A percentile compares a stretch with the other conserved stretches of the same genome.
Conservation (phyloP, 1,284 basidiomycete species). For the Lentinula novae-zelandiae region DNA sequence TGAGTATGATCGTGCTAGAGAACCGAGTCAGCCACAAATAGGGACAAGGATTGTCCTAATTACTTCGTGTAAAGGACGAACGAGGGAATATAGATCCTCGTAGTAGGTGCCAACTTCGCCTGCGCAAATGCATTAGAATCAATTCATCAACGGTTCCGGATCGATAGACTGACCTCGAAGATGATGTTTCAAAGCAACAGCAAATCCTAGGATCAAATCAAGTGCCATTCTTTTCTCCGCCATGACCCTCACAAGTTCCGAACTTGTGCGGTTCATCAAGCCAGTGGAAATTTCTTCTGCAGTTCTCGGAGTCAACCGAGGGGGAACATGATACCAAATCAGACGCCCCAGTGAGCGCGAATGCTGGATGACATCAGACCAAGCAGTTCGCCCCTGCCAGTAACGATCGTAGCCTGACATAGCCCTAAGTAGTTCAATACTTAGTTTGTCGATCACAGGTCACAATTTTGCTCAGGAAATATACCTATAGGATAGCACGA, state of each 20-base stretch:
- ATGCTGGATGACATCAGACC: constrained; percentile 55
- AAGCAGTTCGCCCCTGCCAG: constrained; percentile 55
- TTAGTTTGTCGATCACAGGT: not conserved
- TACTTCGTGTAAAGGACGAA: constrained; percentile 40
- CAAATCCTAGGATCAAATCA: constrained; percentile 50
- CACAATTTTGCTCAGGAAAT: constrained; percentile 35
- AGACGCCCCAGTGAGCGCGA: constrained; percentile 47
- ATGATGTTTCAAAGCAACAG: constrained; percentile 61
- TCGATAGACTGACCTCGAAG: constrained; percentile 38
- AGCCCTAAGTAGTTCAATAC: constrained; percentile 23
- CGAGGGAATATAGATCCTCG: constrained; percentile 53
- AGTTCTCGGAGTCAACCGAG: not conserved
- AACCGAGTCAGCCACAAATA: not conserved
- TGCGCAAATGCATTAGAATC: constrained; percentile 4
- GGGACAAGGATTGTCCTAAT: constrained; percentile 5
- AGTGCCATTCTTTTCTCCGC: constrained; percentile 57
- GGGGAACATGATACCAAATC: constrained; percentile 31
- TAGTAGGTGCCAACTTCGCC: constrained; percentile 58
- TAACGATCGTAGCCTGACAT: constrained; percentile 37
- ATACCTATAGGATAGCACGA: constrained; percentile 60
- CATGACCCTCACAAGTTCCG: constrained; percentile 49
- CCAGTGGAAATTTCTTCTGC: constrained; percentile 25
- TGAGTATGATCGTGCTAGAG: constrained; percentile 30
- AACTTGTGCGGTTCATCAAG: constrained; percentile 24
- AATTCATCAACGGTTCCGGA: not conserved